Percentiles rank a stretch among this genome's conserved stretches.
These are phyloP conservation scores for Trypanosoma congolense DNA, from an alignment of 208 protist genomes.

Conservation along the genomic window DNA sequence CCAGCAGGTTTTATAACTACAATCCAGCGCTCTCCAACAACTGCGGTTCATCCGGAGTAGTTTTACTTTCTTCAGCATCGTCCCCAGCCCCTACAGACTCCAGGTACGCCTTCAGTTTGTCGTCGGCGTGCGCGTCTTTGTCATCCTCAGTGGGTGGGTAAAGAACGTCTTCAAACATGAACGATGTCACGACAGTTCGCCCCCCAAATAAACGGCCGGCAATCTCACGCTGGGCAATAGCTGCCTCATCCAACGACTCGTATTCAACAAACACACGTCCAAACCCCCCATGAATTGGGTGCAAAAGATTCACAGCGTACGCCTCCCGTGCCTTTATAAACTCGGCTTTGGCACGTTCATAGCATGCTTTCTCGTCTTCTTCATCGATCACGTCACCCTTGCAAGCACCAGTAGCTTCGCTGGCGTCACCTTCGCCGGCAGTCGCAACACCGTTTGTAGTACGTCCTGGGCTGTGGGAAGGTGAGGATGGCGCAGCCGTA, in stretches of 20 bases:
- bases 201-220: conserved; percentile 77
- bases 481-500: background rate
- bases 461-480: background rate
- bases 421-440: background rate
- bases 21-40: background rate
- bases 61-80: conserved; percentile 20
- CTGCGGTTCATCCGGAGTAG: conserved; percentile 1
- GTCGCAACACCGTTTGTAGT: background rate
- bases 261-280: conserved; percentile 87
- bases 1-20: no score
- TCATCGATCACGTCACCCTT: conserved; percentile 25
- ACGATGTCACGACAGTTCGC: conserved; percentile 87
- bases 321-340: conserved; percentile 47
- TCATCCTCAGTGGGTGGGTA: conserved; percentile 22
- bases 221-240: conserved; percentile 69
- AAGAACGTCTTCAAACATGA: conserved; percentile 84
- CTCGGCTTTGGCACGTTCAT: conserved; percentile 39
- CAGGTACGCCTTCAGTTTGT: conserved; percentile 21
- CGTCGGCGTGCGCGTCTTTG: conserved; percentile 25
- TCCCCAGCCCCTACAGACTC: conserved; percentile 16
- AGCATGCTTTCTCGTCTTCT: conserved; percentile 35
- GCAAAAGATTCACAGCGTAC: conserved; percentile 56
- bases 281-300: conserved; percentile 78
- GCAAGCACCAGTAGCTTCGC: background rate
- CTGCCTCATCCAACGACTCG: conserved; percentile 79